Evolutionary conservation across 129 eudicot species (phyloP), one percentile per base, ranked within the genome.

Genomic region (Kitagawia praeruptora): DNA sequence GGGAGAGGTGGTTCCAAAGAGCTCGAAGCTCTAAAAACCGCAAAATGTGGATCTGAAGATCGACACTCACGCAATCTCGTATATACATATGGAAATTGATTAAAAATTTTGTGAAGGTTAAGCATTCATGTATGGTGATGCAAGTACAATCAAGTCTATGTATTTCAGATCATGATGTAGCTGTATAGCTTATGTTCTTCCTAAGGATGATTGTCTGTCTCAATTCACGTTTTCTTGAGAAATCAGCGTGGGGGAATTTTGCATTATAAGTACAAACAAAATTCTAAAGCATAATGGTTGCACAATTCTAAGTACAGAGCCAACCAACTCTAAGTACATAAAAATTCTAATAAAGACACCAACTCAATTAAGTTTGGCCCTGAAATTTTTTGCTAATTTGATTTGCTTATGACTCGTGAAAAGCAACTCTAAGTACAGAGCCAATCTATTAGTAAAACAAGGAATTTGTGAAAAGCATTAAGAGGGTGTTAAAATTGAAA

Each of bases 1-100:
- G 73, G 73, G 73, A 67, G 42, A 31, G 73, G 27, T 27, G 73
- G 73, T 67, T 67, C 41, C 73, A 67, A 31, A 13, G 73, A 67
- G 41, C 73, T 3, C 71, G 19, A 10, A 28, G 71, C 37, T 67
- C 73, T 15, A 67, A 67, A 67, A 67, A 67, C 42, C 73, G 41
- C 73, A 67, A 67, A 28, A 66, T 14, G 10, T 67, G 73, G 73
- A 67, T 67, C 13, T 67, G 41, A 67, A 4, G 13, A 15, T 67
- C 41, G 10, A 15, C 40, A 0, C 8, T 61, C 1, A n/a, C 15
- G 1, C 69, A 56, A 0, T 53, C 63, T 18, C 66, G 66, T 56
- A 56, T 56, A 56, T 56, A 56, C 28, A 56, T 23, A 23, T 25
- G 16, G 34, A 61, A 61, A n/a, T 0, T 61, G 37, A 9, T 11